Base-by-base conservation (phyloP, 352 stramenopile genomes). In the Pythium utonaiense region DNA sequence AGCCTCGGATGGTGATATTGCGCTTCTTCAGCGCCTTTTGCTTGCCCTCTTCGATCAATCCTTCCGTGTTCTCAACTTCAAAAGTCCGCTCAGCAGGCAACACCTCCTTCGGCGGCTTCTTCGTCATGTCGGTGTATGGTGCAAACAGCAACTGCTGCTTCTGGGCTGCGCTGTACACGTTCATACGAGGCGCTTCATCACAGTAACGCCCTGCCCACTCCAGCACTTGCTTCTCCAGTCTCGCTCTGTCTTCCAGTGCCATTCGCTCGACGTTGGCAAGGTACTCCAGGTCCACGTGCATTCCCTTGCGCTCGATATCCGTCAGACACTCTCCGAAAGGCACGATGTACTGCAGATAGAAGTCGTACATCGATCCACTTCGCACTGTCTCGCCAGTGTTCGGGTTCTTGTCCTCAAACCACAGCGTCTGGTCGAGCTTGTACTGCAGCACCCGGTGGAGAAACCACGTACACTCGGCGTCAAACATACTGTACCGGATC, bases 271-370 rank as follows among this genome's bases (percentile, higher is more conserved):
- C 92, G 10, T 81, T 68, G 1, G 83, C 81, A 2, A 99, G 82
- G 72, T 99, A 98, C 27, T 86, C 78, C 12, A 80, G 38, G 70
- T 96, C 78, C 47, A 98, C 86, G 56, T 94, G 75, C 73, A 98
- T 96, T 16, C 93, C 93, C 42, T 93, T 92, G 53, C 94, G 78
- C 77, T 99, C 98, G 69, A 99, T 99, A 71, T 99, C 96, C 6
- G 97, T 99, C 5, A 99, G 80, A 25, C 98, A 93, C 64, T 99
- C 87, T 24, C 95, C 98, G 71, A 99, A 99, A n/a, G 93, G 88
- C 22, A 98, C 77, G 72, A 99, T 96, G 72, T 99, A 98, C 51
- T 90, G 63, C 40, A 85, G 60, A 75, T 99, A 99, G 60, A 99
- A 99, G 60, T 99, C 93, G 60, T 96, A 98, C 84, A 99, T 94